Conservation (phyloP, 1,284 basidiomycete species). For the Cutaneotrichosporon arboriforme region DNA sequence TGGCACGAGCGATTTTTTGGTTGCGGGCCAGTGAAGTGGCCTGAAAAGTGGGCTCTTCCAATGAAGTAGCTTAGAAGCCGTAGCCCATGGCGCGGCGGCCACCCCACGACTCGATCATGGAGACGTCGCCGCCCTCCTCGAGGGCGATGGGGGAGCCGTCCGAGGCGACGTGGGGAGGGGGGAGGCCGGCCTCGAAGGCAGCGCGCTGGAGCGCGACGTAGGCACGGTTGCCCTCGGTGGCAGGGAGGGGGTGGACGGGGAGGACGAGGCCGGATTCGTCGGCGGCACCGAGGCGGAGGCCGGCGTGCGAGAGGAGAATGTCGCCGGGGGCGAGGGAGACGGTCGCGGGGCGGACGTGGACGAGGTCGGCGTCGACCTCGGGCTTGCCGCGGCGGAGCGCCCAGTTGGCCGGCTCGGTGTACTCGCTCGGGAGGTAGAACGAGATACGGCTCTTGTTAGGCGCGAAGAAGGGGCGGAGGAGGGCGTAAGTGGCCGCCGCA, state of each 20-base stretch:
- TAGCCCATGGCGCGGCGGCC: constrained; percentile 40
- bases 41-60: too few species aligned
- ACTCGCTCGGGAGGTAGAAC: constrained; percentile 32
- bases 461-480: constrained; percentile 38
- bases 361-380: constrained; percentile 23
- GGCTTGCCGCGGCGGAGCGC: constrained; percentile 5
- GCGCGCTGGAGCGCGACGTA: constrained; percentile 28
- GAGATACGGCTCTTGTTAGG: constrained; percentile 32
- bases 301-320: constrained; percentile 33
- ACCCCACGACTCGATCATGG: constrained; percentile 21
- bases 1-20: neutral
- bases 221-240: constrained; percentile 18
- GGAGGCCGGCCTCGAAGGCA: constrained; percentile 37
- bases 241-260: constrained; percentile 28
- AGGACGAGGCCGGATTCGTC: constrained; percentile 24
- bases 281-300: constrained; percentile 18
- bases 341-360: constrained; percentile 17
- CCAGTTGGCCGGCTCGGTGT: constrained; percentile 39
- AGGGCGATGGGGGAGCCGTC: constrained; percentile 22
- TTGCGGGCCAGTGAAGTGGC: neutral
- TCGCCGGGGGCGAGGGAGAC: constrained; percentile 36
- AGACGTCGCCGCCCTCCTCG: constrained; percentile 23
- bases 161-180: constrained; percentile 23
- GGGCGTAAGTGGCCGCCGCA: constrained; percentile 34
- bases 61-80: constrained; percentile 4